Evolutionary conservation across 2,329 filamentous ascomycete species (phyloP), one percentile per base, ranked within the genome.

Genomic region (Tricladium varicosporioides): DNA sequence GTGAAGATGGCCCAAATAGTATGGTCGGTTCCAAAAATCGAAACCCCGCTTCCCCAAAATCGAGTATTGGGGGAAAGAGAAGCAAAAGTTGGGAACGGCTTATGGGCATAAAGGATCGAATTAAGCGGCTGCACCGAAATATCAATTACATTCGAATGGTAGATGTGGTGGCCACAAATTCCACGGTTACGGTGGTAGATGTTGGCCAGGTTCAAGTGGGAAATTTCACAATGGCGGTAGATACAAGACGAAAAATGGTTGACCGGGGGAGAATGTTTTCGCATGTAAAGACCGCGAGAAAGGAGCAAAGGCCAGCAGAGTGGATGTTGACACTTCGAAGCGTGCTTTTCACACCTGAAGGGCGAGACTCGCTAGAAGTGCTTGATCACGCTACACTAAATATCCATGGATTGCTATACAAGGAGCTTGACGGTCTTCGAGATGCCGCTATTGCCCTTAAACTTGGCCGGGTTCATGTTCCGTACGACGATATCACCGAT

Each of bases 401-500:
- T 66, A 83, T 99, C 48, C 92, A 99, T 72, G 94, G 95, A 5
- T 86, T 95, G 59, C 77, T 99, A 27, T 91, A 95, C 73, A 88
- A 90, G 62, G 86, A 92, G 40, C 77, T 91, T 46, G 91, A 96
- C 62, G 94, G 93, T 0, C 80, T 99, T 32, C 86, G 91, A 58
- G 94, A 99, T 76, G 89, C 92, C 0, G 91, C 92, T 1, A 86
- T 99, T 59, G 88, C 92, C 0, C 77, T 97, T 62, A 99, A 99
- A 73, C 80, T 97, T 40, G 94, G 95, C 14, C 86, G 93, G 54
- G 80, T 99, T 13, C 92, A 95, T 70, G 79, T 99, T 15, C 94
- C 94, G 0, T 92, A 89, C 68, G 94, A 99, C 68, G 92, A 97
- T 69, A 76, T 97, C 45, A 78, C 82, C 54, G 77, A 80, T 15